Percentiles rank a stretch among this genome's conserved stretches.
phyloP scores from a whole-genome alignment of 352 stramenopile species.

The Globisporangium viniferum region DNA sequence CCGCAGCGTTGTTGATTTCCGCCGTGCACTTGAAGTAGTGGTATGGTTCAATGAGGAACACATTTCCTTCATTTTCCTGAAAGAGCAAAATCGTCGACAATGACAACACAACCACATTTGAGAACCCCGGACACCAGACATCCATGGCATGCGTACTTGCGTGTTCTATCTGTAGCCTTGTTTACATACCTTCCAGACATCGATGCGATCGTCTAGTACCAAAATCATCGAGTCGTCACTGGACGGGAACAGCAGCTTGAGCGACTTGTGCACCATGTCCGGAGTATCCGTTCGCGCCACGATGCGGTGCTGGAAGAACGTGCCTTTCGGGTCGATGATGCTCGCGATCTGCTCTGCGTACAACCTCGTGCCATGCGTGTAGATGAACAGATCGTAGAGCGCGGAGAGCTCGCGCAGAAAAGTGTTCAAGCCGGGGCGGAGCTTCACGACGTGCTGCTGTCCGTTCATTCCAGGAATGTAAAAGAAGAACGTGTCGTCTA shows the following conservation, averaged over 20 bases:
- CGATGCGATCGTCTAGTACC: slow-evolving; percentile 79
- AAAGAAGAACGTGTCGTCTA: slow-evolving; percentile 81
- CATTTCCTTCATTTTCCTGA: slow-evolving; percentile 80
- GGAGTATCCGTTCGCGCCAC: slow-evolving; percentile 84
- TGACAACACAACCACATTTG: neutral
- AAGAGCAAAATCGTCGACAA: neutral
- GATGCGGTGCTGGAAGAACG: slow-evolving; percentile 85
- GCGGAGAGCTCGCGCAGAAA: slow-evolving; percentile 85
- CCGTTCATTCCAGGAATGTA: slow-evolving; percentile 60
- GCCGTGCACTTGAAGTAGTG: slow-evolving; percentile 79
- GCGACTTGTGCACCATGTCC: slow-evolving; percentile 84
- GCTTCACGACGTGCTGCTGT: slow-evolving; percentile 91
- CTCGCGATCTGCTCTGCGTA: slow-evolving; percentile 94
- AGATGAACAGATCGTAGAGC: slow-evolving; percentile 93
- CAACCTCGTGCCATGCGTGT: slow-evolving; percentile 92
- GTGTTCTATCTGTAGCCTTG: neutral
- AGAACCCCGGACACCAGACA: neutral
- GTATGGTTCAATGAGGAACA: slow-evolving; percentile 85
- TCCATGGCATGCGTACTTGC: neutral
- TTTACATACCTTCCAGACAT: slow-evolving; percentile 69
- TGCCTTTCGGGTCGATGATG: slow-evolving; percentile 86
- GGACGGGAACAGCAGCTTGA: slow-evolving; percentile 84
- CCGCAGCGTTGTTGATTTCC: slow-evolving; percentile 84
- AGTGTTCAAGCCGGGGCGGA: slow-evolving; percentile 85
- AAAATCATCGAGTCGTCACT: slow-evolving; percentile 88